A percentile compares a stretch with the other conserved stretches of the same genome.
These are phyloP conservation scores for Cladosporium sp. DNA, from an alignment of 2,329 filamentous ascomycete species.

Conservation along the genomic window DNA sequence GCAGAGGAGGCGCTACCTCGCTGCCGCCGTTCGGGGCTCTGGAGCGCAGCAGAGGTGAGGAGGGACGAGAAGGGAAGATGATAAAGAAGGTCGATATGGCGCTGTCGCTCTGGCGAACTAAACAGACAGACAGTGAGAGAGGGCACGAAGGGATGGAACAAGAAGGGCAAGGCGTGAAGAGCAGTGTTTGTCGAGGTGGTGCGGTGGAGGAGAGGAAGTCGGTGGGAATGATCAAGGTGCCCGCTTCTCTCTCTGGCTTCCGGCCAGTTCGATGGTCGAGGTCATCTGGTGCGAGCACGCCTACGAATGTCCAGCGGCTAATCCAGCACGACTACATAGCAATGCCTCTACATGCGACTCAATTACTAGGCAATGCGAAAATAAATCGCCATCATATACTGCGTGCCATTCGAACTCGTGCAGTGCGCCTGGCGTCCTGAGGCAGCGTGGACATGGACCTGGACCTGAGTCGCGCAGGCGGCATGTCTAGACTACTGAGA, in stretches of 20 bases:
- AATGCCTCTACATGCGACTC: slow-evolving; percentile 12
- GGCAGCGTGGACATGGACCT: slow-evolving; percentile 1
- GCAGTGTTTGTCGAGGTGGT: slow-evolving; percentile 18
- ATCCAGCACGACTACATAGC: slow-evolving; percentile 10
- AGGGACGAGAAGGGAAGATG: slow-evolving; percentile 8
- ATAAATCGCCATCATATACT: slow-evolving; percentile 2
- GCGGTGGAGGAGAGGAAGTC: slow-evolving; percentile 19
- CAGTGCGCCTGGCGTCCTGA: slow-evolving; percentile 14
- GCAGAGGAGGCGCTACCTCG: slow-evolving; percentile 31
- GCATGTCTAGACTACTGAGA: slow-evolving; percentile 16
- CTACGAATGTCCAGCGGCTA: slow-evolving; percentile 14
- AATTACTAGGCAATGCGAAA: background rate
- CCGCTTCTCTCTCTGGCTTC: slow-evolving; percentile 18
- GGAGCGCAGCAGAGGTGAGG: slow-evolving; percentile 15
- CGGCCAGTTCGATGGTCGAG: slow-evolving; percentile 20
- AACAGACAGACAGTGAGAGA: background rate
- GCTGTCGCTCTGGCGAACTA: slow-evolving; percentile 15
- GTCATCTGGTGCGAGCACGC: slow-evolving; percentile 18
- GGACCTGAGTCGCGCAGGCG: slow-evolving; percentile 14
- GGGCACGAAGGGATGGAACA: slow-evolving; percentile 17
- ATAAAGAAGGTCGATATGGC: background rate
- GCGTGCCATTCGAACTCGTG: slow-evolving; percentile 11
- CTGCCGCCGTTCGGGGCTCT: slow-evolving; percentile 27
- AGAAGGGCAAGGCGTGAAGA: slow-evolving; percentile 7
- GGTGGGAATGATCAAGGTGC: slow-evolving; percentile 22